A percentile compares a stretch with the other conserved stretches of the same genome.
Conservation (phyloP, 2,329 filamentous ascomycete genomes). For the Paraconiothyrium sp. region DNA sequence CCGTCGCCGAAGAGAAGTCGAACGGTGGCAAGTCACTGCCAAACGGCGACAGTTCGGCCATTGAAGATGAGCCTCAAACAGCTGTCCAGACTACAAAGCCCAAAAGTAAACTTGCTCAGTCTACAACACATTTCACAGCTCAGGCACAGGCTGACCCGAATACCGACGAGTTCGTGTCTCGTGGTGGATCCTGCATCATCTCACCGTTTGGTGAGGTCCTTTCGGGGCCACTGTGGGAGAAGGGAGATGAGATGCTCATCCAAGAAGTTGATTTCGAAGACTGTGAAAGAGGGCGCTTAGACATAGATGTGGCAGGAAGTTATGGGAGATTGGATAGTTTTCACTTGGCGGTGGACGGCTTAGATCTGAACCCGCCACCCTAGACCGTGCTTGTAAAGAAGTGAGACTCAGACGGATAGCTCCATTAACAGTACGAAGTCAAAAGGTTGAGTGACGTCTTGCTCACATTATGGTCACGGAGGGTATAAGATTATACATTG, state of each 20-base stretch:
- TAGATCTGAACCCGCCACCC: slow-evolving; percentile 69
- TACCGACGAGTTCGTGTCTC: slow-evolving; percentile 66
- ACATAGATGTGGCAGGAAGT: slow-evolving; percentile 84
- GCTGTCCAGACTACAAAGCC: slow-evolving; percentile 25
- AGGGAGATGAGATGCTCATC: slow-evolving; percentile 72
- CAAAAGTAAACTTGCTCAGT: slow-evolving; percentile 19
- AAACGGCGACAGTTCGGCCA: slow-evolving; percentile 18
- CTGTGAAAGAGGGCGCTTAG: slow-evolving; percentile 81
- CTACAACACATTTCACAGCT: background rate
- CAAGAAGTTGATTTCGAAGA: slow-evolving; percentile 87
- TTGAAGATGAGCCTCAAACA: slow-evolving; percentile 29
- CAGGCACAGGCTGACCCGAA: background rate
- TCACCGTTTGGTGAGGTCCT: slow-evolving; percentile 82
- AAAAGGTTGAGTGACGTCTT: no score
- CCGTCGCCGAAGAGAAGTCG: slow-evolving; percentile 33
- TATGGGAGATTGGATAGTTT: slow-evolving; percentile 80
- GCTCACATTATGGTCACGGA: no score
- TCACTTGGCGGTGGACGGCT: slow-evolving; percentile 66
- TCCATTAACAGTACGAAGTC: no score
- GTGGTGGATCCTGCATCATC: slow-evolving; percentile 85
- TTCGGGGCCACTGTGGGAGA: slow-evolving; percentile 83
- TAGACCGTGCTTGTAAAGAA: background rate
- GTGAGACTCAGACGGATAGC: no score
- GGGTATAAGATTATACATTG: no score
- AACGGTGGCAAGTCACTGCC: slow-evolving; percentile 37